Evolutionary conservation across 2,329 filamentous ascomycete genomes (phyloP), one percentile per base, ranked within the genome.

Genomic region (Nannizziopsis barbatae): DNA sequence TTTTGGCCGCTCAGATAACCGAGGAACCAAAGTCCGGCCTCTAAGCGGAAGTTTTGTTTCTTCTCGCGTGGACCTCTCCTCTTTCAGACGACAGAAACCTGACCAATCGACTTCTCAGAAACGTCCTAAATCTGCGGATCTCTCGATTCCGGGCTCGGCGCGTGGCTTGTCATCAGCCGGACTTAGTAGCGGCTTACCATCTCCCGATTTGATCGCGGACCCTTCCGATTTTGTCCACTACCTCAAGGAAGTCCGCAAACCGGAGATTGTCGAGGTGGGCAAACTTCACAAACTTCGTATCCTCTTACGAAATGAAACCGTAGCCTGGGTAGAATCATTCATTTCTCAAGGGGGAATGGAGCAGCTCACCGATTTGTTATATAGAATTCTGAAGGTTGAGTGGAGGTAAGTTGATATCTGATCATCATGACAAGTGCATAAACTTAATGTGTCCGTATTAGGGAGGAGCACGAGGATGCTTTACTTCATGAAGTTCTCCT

Each of bases 391-490:
- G 77, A 84, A 84, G 45, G 82, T 98, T 31, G 92, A 96, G 65
- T 98, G 92, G 90, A 86, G 89, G 84, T 88, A 68, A 64, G 80
- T 57, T 33, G 2, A 14, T 8, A 10, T 42, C 27, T n/a, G 3
- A 12, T 10, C 15, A 10, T 18, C 5, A n/a, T 14, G 6, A 6
- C 1, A 20, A 9, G 4, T 36, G 14, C 20, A 11, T 11, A 31
- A n/a, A 39, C 43, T 50, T 22, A 50, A 11, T 14, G 10, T 15
- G 7, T 48, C 51, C 55, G 15, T 18, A 47, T 51, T 56, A 88
- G 86, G 60, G 92, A 95, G 73, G 92, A 96, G 59, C 90, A 96
- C 60, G 92, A 96, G 67, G 92, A 96, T 62, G 83, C 83, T 8
- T 75, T 98, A 33, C 76, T 98, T 5, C 90, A 96, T 60, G 92